These are phyloP conservation scores for Botryotinia globosa DNA, from an alignment of 2,329 filamentous ascomycete genomes.

Conservation along the genomic window DNA sequence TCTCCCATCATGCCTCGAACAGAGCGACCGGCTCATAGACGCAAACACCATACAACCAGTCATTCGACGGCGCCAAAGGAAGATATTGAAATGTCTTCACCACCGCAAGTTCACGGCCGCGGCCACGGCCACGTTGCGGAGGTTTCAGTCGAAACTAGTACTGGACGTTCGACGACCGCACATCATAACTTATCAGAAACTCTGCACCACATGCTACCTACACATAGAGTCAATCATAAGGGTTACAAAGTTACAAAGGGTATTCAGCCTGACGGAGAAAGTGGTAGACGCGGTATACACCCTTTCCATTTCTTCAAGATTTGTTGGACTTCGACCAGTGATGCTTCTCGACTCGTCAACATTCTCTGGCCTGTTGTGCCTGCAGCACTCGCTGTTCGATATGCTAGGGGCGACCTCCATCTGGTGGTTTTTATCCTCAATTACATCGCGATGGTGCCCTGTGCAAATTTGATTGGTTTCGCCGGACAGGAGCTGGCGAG, in stretches of 20 bases:
- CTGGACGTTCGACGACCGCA: slow-evolving; percentile 3
- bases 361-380: slow-evolving; percentile 74
- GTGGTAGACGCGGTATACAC: slow-evolving; percentile 64
- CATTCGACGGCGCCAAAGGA: not conserved
- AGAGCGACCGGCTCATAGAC: not conserved
- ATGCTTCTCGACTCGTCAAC: slow-evolving; percentile 63
- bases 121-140: slow-evolving; percentile 8
- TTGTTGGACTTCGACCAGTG: slow-evolving; percentile 61
- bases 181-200: slow-evolving; percentile 17
- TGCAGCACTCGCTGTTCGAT: slow-evolving; percentile 63
- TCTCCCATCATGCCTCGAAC: slow-evolving; percentile 3
- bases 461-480: slow-evolving; percentile 73
- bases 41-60: slow-evolving; percentile 3
- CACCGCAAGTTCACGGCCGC: not conserved
- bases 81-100: slow-evolving; percentile 20
- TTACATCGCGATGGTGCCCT: slow-evolving; percentile 75
- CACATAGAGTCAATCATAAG: slow-evolving; percentile 25
- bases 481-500: slow-evolving; percentile 68
- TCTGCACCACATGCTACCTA: slow-evolving; percentile 15
- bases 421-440: slow-evolving; percentile 66
- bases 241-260: slow-evolving; percentile 37
- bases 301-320: slow-evolving; percentile 62
- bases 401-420: slow-evolving; percentile 53
- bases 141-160: slow-evolving; percentile 17
- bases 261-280: slow-evolving; percentile 58